phyloP scores from a whole-genome alignment of 106 monocot species.

The Phalaenopsis equestris region DNA sequence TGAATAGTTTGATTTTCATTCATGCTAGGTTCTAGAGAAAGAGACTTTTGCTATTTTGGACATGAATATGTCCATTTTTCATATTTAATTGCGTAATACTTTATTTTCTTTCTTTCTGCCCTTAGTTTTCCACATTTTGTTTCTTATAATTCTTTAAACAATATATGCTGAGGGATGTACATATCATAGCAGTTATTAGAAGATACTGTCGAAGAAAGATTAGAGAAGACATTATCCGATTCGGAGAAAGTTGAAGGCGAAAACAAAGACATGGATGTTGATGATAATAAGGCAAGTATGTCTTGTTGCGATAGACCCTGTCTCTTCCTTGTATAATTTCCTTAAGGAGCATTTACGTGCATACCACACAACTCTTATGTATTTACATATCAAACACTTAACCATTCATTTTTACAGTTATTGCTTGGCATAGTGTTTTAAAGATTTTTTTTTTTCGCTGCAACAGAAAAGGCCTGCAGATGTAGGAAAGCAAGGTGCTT shows the following conservation, averaged over 20 bases:
- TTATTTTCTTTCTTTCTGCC: not conserved
- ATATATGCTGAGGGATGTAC: not conserved
- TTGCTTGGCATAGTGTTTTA: not conserved
- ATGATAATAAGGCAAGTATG: conserved; percentile 66
- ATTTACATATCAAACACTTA: no score
- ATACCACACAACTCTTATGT: no score
- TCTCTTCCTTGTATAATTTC: not conserved
- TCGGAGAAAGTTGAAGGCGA: conserved; percentile 79
- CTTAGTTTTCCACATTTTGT: not conserved
- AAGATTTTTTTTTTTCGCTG: conserved; percentile 5
- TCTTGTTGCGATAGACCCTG: not conserved
- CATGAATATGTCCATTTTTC: not conserved
- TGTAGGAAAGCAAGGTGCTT: conserved; percentile 57
- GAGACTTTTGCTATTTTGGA: not conserved
- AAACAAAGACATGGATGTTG: conserved; percentile 69
- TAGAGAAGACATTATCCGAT: conserved; percentile 73
- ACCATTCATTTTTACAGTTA: not conserved
- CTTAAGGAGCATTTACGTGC: no score
- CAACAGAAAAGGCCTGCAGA: conserved; percentile 62
- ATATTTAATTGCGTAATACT: not conserved
- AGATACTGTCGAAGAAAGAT: conserved; percentile 86
- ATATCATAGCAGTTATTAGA: conserved; percentile 59
- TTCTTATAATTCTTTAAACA: not conserved
- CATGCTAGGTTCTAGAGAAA: not conserved
- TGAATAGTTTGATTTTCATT: not conserved